These are phyloP conservation scores for Chaetomiaceae sp. DNA, from an alignment of 2,329 filamentous ascomycete species.

Conservation along the genomic window DNA sequence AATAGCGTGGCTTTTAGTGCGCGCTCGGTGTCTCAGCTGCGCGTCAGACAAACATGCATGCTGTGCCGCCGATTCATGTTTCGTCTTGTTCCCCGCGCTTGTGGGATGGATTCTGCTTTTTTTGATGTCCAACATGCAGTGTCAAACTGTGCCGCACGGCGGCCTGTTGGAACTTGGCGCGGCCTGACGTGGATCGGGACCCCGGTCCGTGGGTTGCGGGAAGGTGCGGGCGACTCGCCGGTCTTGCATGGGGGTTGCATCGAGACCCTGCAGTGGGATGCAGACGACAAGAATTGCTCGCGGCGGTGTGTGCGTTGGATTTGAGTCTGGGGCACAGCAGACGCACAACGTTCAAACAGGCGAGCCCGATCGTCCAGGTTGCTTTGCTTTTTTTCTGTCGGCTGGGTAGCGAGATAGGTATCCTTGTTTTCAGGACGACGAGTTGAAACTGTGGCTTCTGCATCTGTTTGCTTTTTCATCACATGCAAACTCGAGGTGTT, in stretches of 20 bases:
- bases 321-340: neutral
- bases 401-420: no score
- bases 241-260: neutral
- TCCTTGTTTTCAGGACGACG: no score
- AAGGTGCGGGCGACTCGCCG: no score
- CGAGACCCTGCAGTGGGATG: neutral
- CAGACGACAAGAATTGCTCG: no score
- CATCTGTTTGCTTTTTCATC: no score
- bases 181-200: neutral
- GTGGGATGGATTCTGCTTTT: neutral
- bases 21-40: no score
- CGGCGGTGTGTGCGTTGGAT: neutral
- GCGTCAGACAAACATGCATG: neutral
- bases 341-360: no score
- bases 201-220: no score
- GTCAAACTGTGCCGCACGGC: neutral
- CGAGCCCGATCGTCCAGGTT: no score
- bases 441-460: no score
- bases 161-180: slow-evolving; percentile 1
- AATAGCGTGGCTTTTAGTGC: neutral
- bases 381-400: no score
- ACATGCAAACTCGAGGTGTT: no score
- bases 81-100: neutral
- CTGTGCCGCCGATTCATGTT: slow-evolving; percentile 2
- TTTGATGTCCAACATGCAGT: neutral